Conservation (phyloP, 129 eudicot species). For the Sambucus nigra region DNA sequence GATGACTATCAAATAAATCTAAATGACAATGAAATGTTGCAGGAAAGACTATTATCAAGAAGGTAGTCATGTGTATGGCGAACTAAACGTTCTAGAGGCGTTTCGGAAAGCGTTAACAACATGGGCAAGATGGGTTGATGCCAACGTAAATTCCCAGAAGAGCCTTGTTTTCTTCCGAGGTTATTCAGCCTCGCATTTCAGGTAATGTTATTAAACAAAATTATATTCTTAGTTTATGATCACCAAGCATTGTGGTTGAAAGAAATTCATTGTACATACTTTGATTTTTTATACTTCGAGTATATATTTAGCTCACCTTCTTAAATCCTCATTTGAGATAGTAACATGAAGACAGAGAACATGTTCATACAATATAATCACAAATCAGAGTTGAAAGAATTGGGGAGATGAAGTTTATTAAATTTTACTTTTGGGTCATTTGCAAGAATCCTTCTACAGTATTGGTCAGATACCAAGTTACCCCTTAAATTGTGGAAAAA, state of each 20-base stretch:
- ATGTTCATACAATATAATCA: no score
- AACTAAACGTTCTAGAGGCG: conserved; percentile 40
- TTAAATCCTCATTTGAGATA: no score
- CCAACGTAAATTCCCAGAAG: conserved; percentile 56
- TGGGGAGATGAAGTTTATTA: no score
- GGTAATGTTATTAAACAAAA: conserved; percentile 27
- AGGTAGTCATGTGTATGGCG: conserved; percentile 46
- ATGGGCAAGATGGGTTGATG: conserved; percentile 93
- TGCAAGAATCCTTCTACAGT: no score
- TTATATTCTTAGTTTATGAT: not conserved
- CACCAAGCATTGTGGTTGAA: no score
- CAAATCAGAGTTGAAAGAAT: no score
- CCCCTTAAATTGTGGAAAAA: no score
- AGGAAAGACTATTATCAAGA: conserved; percentile 59
- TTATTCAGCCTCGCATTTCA: conserved; percentile 88
- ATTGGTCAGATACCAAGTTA: no score
- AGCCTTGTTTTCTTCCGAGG: conserved; percentile 82
- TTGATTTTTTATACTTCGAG: not conserved
- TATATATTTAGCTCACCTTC: no score
- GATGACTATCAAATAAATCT: conserved; percentile 3
- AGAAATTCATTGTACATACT: no score
- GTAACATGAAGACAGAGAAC: no score
- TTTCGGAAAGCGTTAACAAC: conserved; percentile 56
- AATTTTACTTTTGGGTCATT: no score
- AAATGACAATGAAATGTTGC: conserved; percentile 8